Conservation (phyloP, 1,284 basidiomycete genomes). For the Cryptococcus deneoformans region DNA sequence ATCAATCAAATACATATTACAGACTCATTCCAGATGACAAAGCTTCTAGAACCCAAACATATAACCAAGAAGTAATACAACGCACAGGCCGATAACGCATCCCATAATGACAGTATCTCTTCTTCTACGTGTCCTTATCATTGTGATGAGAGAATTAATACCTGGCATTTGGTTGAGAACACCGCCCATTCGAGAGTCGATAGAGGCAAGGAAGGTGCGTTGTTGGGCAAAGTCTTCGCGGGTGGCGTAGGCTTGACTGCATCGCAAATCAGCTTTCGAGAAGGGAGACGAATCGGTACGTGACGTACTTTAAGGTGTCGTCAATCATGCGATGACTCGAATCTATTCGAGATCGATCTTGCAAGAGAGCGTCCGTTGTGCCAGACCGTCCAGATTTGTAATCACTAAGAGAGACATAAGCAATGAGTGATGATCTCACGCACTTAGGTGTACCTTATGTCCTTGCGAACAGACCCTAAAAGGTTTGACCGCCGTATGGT, state of each 20-base stretch:
- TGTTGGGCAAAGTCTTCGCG: slow-evolving; percentile 92
- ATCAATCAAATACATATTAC: too few relatives aligned
- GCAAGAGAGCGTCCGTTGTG: slow-evolving; percentile 79
- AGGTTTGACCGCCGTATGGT: slow-evolving; percentile 84
- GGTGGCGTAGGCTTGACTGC: slow-evolving; percentile 95
- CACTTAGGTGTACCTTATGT: slow-evolving; percentile 70
- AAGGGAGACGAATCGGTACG: neutral
- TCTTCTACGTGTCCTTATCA: slow-evolving; percentile 88
- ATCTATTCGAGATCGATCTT: slow-evolving; percentile 85
- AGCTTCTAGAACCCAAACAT: slow-evolving; percentile 55
- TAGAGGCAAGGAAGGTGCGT: slow-evolving; percentile 66
- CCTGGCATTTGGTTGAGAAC: slow-evolving; percentile 87
- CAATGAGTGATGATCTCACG: slow-evolving; percentile 1
- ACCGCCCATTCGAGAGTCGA: slow-evolving; percentile 77
- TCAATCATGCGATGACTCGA: slow-evolving; percentile 94
- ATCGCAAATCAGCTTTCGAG: neutral
- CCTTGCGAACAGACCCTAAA: slow-evolving; percentile 86
- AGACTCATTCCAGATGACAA: neutral
- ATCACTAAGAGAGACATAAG: slow-evolving; percentile 38
- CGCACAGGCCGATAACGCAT: slow-evolving; percentile 76
- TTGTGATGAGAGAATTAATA: slow-evolving; percentile 82
- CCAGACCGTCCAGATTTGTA: slow-evolving; percentile 73
- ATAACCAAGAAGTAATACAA: slow-evolving; percentile 75
- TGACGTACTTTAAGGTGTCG: slow-evolving; percentile 74
- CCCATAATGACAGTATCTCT: slow-evolving; percentile 90